Percentiles rank a stretch among this genome's conserved stretches.
These are phyloP conservation scores for Syzygium malaccense DNA, from an alignment of 441 rosid genomes.

Conservation along the genomic window DNA sequence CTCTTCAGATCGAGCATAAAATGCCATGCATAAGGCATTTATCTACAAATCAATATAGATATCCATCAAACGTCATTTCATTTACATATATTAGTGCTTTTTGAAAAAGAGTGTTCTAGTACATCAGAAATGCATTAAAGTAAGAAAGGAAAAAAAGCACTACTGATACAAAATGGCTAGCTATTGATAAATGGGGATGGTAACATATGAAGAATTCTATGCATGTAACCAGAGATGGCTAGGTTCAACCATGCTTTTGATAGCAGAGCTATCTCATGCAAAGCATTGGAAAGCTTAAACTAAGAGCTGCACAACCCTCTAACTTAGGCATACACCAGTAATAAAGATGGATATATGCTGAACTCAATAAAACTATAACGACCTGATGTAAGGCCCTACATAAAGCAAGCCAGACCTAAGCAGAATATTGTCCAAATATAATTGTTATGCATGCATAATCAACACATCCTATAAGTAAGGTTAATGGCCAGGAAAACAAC, in stretches of 20 bases:
- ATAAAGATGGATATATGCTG: neutral
- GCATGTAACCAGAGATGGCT: neutral
- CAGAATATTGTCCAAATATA: neutral
- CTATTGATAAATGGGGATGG: neutral
- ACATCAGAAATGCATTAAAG: neutral
- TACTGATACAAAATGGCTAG: neutral
- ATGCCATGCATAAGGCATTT: conserved; percentile 90
- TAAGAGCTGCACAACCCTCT: neutral
- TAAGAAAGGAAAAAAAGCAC: neutral
- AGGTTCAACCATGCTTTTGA: neutral
- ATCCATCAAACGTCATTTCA: neutral
- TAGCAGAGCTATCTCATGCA: neutral
- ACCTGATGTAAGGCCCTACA: neutral
- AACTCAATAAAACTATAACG: neutral
- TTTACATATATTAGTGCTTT: neutral
- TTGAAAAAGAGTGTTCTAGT: neutral
- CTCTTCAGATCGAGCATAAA: conserved; percentile 95
- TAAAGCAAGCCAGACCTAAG: neutral
- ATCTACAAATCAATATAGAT: conserved; percentile 38
- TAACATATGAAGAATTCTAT: neutral
- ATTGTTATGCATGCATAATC: neutral
- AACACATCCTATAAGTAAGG: neutral
- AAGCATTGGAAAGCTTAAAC: neutral
- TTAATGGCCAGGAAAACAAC: neutral
- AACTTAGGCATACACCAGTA: neutral